These are phyloP conservation scores for Platanthera zijinensis DNA, from an alignment of 106 monocot genomes.

Conservation along the genomic window DNA sequence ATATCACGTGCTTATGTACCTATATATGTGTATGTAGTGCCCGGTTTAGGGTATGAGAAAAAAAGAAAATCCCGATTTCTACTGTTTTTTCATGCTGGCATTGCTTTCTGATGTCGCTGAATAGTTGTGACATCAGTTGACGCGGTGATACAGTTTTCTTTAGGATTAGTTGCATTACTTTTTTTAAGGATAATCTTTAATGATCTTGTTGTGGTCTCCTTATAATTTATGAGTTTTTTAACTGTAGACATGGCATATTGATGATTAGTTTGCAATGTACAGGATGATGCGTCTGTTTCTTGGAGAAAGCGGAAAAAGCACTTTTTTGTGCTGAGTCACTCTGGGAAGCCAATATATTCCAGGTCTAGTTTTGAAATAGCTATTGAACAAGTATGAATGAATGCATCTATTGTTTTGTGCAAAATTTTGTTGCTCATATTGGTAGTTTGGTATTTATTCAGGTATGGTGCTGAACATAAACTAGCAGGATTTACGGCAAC, in stretches of 20 bases:
- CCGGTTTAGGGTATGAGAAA: no score
- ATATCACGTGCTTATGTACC: no score
- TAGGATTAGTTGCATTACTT: not conserved
- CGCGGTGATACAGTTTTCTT: not conserved
- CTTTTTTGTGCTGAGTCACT: conserved; percentile 85
- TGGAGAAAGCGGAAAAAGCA: conserved; percentile 95
- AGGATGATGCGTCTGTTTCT: conserved; percentile 86
- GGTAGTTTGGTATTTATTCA: conserved; percentile 21
- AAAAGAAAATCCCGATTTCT: no score
- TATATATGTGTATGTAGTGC: no score
- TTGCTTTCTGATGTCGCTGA: not conserved
- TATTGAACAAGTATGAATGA: not conserved
- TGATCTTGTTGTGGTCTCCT: not conserved
- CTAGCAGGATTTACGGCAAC: conserved; percentile 97
- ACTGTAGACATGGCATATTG: not conserved
- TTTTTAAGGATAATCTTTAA: not conserved
- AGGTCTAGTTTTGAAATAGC: conserved; percentile 27
- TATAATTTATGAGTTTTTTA: not conserved
- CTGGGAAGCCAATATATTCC: conserved; percentile 97
- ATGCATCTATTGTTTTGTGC: not conserved
- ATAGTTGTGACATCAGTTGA: not conserved
- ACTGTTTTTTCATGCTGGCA: not conserved
- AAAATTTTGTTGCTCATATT: not conserved
- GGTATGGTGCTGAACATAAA: conserved; percentile 99
- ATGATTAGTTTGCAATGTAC: conserved; percentile 16